Conservation (phyloP, 2,329 filamentous ascomycete species). For the Pseudogymnoascus sp. region DNA sequence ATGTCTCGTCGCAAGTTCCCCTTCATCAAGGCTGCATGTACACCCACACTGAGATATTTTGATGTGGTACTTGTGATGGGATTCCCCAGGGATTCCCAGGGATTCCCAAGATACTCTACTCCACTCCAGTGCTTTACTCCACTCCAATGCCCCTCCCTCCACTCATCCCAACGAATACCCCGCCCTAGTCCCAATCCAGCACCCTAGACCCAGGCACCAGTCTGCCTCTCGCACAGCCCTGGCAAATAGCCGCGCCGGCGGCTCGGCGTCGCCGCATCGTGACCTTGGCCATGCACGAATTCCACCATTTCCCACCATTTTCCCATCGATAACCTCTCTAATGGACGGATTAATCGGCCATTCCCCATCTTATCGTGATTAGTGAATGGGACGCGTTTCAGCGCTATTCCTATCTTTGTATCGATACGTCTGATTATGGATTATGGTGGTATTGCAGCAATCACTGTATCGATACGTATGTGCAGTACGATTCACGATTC, state of each 20-base stretch:
- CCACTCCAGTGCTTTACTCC: not conserved
- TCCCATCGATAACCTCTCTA: slow-evolving; percentile 1
- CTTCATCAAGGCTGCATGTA: not conserved
- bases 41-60: not conserved
- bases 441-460: not conserved
- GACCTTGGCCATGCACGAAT: not conserved
- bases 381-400: not conserved
- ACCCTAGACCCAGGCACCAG: not conserved
- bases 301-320: not conserved
- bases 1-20: not conserved
- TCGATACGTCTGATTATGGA: not conserved
- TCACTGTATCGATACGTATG: not conserved
- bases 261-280: not conserved
- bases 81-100: not conserved
- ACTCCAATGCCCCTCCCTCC: not conserved
- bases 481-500: not conserved
- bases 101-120: not conserved
- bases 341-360: not conserved
- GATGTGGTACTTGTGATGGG: not conserved
- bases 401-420: not conserved
- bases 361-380: not conserved
- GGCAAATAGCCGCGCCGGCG: slow-evolving; percentile 4
- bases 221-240: slow-evolving; percentile 3
- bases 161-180: not conserved
- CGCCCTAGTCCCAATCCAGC: not conserved